These are phyloP conservation scores for Nakaseomyces sp. DNA, from an alignment of 1,139 yeast genomes.

Conservation along the genomic window DNA sequence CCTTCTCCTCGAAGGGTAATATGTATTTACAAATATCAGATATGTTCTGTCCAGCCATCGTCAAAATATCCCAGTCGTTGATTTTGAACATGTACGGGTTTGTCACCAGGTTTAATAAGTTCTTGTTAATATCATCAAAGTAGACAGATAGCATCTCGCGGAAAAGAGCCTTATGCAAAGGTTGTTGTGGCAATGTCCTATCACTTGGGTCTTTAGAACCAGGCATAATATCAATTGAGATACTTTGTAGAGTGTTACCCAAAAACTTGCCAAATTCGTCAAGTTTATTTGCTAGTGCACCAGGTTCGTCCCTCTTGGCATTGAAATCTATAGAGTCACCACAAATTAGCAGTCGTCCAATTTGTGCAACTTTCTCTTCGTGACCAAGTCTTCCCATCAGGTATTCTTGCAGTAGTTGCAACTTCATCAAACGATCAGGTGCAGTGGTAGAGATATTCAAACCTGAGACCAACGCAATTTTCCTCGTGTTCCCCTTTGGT, in stretches of 20 bases:
- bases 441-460: slow-evolving; percentile 43
- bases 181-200: slow-evolving; percentile 79
- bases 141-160: slow-evolving; percentile 37
- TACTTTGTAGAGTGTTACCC: slow-evolving; percentile 45
- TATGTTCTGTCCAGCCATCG: slow-evolving; percentile 79
- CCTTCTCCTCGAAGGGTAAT: slow-evolving; percentile 31
- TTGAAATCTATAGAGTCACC: slow-evolving; percentile 58
- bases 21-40: slow-evolving; percentile 66
- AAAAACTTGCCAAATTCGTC: slow-evolving; percentile 49
- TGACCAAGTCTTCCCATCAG: slow-evolving; percentile 60
- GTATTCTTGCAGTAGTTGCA: slow-evolving; percentile 62
- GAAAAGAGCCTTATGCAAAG: slow-evolving; percentile 70
- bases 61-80: slow-evolving; percentile 50
- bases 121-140: slow-evolving; percentile 36
- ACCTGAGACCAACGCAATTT: slow-evolving; percentile 69
- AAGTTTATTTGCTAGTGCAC: slow-evolving; percentile 25
- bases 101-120: slow-evolving; percentile 43
- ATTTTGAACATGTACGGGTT: slow-evolving; percentile 69
- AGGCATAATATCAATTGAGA: slow-evolving; percentile 75
- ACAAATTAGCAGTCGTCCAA: slow-evolving; percentile 56
- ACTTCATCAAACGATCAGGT: slow-evolving; percentile 38
- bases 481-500: slow-evolving; percentile 12
- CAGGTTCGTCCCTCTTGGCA: slow-evolving; percentile 21
- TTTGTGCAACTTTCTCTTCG: slow-evolving; percentile 29
- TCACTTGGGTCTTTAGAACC: slow-evolving; percentile 82